phyloP scores from a whole-genome alignment of 768 basidiomycete genomes.

The Suillus lakei region DNA sequence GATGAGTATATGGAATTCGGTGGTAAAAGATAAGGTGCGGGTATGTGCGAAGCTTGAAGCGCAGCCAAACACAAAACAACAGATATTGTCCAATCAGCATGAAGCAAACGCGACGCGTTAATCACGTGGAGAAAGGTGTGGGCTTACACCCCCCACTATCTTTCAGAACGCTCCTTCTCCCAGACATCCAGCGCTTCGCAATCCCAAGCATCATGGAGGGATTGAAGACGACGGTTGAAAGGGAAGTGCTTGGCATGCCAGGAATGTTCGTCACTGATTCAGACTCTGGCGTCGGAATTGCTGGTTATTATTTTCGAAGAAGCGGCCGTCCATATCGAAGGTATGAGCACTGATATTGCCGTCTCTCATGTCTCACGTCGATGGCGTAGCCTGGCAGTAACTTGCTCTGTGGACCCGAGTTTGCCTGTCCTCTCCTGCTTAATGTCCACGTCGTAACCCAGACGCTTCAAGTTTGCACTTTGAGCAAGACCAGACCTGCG shows the following conservation, averaged over 20 bases:
- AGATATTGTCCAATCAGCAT: no score
- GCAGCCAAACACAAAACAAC: no score
- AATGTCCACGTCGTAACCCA: conserved; percentile 26
- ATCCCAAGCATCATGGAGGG: not conserved
- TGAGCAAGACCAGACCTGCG: conserved; percentile 14
- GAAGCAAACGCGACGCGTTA: not conserved
- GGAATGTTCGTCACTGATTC: no score
- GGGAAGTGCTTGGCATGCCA: no score
- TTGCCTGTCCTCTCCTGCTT: conserved; percentile 18
- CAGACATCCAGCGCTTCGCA: no score
- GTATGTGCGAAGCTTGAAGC: no score
- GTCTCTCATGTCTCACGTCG: no score
- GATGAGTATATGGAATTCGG: not conserved
- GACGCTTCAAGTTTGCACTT: conserved; percentile 31
- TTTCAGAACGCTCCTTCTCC: no score
- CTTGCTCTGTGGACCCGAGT: conserved; percentile 32
- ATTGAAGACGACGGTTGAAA: not conserved
- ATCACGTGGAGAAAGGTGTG: not conserved
- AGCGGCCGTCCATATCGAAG: no score
- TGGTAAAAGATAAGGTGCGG: not conserved
- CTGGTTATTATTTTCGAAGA: not conserved
- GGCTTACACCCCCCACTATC: no score
- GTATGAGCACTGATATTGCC: not conserved
- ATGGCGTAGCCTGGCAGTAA: conserved; percentile 31
- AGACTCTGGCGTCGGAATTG: not conserved